phyloP scores from a whole-genome alignment of 1,284 basidiomycete genomes.

The Xerocomus nothofagi region DNA sequence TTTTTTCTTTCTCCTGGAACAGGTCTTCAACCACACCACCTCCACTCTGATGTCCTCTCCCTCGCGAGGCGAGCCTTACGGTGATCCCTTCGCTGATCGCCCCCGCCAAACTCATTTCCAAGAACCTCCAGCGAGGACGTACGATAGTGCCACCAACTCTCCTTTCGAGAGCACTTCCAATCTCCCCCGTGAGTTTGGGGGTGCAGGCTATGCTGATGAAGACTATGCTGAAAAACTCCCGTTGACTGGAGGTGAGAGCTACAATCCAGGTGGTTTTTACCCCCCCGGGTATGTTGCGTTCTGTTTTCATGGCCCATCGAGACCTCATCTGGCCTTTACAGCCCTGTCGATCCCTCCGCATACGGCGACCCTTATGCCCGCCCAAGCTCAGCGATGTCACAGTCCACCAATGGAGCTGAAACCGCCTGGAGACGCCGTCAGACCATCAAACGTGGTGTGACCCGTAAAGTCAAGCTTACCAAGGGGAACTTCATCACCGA shows the following conservation, averaged over 20 bases:
- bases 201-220: constrained; percentile 53
- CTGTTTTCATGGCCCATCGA: not conserved
- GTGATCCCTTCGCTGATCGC: constrained; percentile 72
- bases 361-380: constrained; percentile 71
- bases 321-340: constrained; percentile 26
- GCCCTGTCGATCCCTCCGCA: constrained; percentile 58
- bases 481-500: constrained; percentile 90
- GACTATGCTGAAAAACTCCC: constrained; percentile 73
- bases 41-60: constrained; percentile 49
- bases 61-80: constrained; percentile 41
- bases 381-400: constrained; percentile 64
- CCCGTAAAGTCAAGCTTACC: constrained; percentile 92
- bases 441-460: constrained; percentile 89
- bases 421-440: constrained; percentile 84
- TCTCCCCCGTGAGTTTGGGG: constrained; percentile 55
- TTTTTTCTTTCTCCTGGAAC: constrained; percentile 9
- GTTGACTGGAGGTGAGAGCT: constrained; percentile 55
- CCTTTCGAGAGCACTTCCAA: constrained; percentile 56
- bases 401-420: constrained; percentile 64
- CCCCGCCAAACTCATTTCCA: constrained; percentile 59
- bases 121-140: constrained; percentile 46
- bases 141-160: constrained; percentile 44
- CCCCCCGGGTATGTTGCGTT: constrained; percentile 59
- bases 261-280: constrained; percentile 60
- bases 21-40: constrained; percentile 7